Evolutionary conservation across 179 eudicot species (phyloP).

Genomic region (Amaranthus tricolor): DNA sequence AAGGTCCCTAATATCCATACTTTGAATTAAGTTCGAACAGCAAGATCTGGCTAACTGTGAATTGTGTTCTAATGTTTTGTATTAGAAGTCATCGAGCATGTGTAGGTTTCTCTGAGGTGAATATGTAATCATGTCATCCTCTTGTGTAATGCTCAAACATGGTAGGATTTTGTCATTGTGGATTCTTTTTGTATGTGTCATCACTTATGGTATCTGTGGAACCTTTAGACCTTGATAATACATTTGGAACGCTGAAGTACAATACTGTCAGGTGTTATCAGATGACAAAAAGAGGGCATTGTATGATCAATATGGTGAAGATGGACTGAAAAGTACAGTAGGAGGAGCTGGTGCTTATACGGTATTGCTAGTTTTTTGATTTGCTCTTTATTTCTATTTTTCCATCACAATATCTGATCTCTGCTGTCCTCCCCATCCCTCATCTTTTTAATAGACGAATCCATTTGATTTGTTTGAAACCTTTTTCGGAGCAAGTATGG

Average conservation of each 20-base stretch:
- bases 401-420: conserved; percentile 4
- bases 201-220: neutral
- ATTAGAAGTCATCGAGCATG: neutral
- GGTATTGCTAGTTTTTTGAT: conserved; percentile 42
- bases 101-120: neutral
- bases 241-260: conserved; percentile 48
- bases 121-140: neutral
- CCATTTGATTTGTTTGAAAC: conserved; percentile 99
- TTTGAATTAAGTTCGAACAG: neutral
- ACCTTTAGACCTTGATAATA: conserved; percentile 13
- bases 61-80: neutral
- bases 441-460: conserved; percentile 52
- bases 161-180: conserved; percentile 5
- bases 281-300: conserved; percentile 95
- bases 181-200: neutral
- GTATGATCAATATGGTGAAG: conserved; percentile 98
- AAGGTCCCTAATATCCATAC: neutral
- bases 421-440: neutral
- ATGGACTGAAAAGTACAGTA: conserved; percentile 86
- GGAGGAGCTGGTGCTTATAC: conserved; percentile 85
- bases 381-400: conserved; percentile 9
- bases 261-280: conserved; percentile 92
- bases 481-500: conserved; percentile 87
- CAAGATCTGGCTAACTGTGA: neutral
- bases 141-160: neutral